A percentile compares a stretch with the other conserved stretches of the same genome.
Evolutionary conservation across 176 grass and related monocot genomes (phyloP).

Genomic region (Avena atlantica): DNA sequence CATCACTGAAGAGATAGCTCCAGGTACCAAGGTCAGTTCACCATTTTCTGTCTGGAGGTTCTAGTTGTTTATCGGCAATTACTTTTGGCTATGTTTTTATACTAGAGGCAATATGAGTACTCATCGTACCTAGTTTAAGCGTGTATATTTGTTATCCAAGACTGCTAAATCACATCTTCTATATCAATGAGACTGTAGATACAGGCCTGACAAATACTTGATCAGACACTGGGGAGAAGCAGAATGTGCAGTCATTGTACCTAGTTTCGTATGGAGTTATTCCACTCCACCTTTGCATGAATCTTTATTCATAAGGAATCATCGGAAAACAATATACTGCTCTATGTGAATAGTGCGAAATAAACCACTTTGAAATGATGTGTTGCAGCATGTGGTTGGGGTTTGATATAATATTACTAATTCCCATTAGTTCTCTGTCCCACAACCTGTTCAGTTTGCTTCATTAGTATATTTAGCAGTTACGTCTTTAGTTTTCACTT

Average conservation of each 20-base stretch:
- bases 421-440: constrained; percentile 15
- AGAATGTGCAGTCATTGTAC: not conserved
- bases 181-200: not conserved
- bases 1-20: constrained; percentile 75
- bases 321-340: not conserved
- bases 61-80: not conserved
- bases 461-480: not conserved
- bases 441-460: not conserved
- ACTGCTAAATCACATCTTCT: not conserved
- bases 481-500: constrained; percentile 2
- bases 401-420: not conserved
- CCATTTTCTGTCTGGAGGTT: constrained; percentile 17
- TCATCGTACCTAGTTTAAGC: constrained; percentile 18
- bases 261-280: not conserved
- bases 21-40: constrained; percentile 77
- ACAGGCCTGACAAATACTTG: not conserved
- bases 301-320: not conserved
- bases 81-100: not conserved
- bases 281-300: not conserved
- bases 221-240: not conserved
- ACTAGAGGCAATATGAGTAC: not conserved
- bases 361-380: not conserved
- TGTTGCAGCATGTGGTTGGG: constrained; percentile 1
- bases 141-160: not conserved
- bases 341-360: not conserved